These are phyloP conservation scores for Haematococcus lacustris DNA, from an alignment of 139 green algal species.

Conservation along the genomic window DNA sequence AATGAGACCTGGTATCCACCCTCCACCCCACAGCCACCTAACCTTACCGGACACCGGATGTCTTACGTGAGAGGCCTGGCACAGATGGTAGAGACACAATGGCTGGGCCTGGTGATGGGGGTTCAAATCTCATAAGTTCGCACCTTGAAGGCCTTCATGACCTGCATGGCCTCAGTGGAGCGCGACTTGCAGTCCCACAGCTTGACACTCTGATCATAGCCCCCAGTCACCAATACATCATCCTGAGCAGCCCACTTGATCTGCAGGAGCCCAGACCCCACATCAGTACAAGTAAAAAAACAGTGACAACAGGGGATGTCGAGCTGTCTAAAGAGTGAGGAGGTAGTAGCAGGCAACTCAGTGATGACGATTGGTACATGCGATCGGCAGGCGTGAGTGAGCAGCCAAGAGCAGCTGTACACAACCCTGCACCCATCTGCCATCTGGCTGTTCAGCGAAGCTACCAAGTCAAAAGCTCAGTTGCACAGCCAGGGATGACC, in stretches of 20 bases:
- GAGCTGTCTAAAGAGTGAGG: neutral
- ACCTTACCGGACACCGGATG: neutral
- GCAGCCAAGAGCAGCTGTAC: too few species aligned
- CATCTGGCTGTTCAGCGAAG: too few species aligned
- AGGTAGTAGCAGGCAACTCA: neutral
- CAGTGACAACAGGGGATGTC: neutral
- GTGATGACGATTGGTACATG: neutral
- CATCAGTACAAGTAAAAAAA: neutral
- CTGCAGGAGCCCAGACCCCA: slow-evolving; percentile 21
- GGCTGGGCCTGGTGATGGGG: neutral
- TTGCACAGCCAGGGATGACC: too few species aligned
- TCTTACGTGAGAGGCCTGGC: neutral
- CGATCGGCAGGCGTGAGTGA: too few species aligned
- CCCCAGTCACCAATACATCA: slow-evolving; percentile 72
- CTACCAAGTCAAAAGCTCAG: too few species aligned
- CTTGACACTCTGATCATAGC: slow-evolving; percentile 82
- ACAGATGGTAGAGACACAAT: neutral
- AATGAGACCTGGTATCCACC: too few species aligned
- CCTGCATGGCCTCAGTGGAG: slow-evolving; percentile 70
- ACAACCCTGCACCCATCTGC: too few species aligned
- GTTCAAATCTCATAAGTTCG: neutral
- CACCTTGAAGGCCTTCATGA: slow-evolving; percentile 66
- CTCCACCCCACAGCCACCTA: too few species aligned
- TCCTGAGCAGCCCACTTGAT: slow-evolving; percentile 57
- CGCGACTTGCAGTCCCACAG: slow-evolving; percentile 85